A percentile compares a stretch with the other conserved stretches of the same genome.
Conservation (phyloP, 306 rosid genomes). For the Crotalaria pallida region DNA sequence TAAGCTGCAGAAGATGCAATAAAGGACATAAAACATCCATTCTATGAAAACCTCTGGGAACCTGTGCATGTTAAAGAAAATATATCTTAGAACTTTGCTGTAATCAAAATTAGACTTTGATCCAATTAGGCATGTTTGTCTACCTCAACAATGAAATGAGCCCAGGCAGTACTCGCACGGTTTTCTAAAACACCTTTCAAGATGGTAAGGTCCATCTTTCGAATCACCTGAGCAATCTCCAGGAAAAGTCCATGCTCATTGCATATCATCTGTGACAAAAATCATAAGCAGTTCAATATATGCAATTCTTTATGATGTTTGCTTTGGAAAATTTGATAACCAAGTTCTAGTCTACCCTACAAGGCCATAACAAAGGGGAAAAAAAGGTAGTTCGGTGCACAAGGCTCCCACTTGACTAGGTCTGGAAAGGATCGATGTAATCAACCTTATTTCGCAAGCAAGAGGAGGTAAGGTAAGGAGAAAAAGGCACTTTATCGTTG, state of each 20-base stretch:
- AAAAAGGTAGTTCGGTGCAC: too few species aligned
- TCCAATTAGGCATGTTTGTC: background rate
- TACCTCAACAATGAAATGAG: conserved; percentile 85
- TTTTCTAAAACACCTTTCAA: conserved; percentile 65
- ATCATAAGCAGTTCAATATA: background rate
- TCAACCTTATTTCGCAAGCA: too few species aligned
- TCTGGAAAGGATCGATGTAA: too few species aligned
- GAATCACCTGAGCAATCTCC: conserved; percentile 73
- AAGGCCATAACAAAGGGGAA: too few species aligned
- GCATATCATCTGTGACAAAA: conserved; percentile 43
- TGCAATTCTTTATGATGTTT: background rate
- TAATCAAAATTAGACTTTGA: background rate
- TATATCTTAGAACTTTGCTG: background rate
- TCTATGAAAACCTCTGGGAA: conserved; percentile 78
- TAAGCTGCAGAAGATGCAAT: conserved; percentile 73
- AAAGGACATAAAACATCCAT: conserved; percentile 83
- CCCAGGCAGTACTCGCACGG: conserved; percentile 51
- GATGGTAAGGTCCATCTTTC: conserved; percentile 52
- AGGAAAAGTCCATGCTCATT: conserved; percentile 66
- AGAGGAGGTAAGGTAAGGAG: too few species aligned
- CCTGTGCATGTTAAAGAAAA: conserved; percentile 35
- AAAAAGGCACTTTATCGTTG: background rate
- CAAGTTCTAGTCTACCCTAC: background rate
- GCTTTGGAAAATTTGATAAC: background rate
- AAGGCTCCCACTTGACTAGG: too few species aligned